These are phyloP conservation scores for Trichoderma orchidacearum DNA, from an alignment of 495 filamentous ascomycete genomes.

Conservation along the genomic window DNA sequence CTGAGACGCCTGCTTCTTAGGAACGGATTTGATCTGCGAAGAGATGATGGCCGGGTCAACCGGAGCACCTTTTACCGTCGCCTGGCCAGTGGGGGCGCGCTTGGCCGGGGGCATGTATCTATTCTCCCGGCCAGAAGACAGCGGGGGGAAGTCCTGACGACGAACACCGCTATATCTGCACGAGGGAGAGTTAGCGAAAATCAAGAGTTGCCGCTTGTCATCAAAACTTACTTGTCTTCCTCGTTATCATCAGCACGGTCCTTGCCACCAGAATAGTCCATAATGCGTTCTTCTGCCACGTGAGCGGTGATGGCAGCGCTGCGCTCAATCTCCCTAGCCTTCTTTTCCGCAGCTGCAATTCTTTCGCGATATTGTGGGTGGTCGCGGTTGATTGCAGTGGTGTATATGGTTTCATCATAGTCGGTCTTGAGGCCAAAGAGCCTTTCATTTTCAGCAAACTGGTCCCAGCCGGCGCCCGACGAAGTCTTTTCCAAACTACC, in stretches of 20 bases:
- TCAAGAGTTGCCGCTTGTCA: neutral
- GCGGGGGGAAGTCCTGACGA: constrained; percentile 57
- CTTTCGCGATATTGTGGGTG: constrained; percentile 69
- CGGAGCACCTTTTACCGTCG: constrained; percentile 59
- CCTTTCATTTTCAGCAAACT: constrained; percentile 81
- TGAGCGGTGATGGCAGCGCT: constrained; percentile 58
- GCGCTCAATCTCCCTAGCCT: constrained; percentile 81
- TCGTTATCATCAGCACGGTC: constrained; percentile 48
- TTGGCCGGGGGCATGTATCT: constrained; percentile 85
- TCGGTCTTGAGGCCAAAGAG: constrained; percentile 75
- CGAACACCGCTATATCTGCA: constrained; percentile 82
- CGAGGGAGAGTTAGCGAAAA: constrained; percentile 2
- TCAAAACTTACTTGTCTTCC: constrained; percentile 67
- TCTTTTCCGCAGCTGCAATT: constrained; percentile 61
- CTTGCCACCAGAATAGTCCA: constrained; percentile 35
- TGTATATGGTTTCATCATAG: constrained; percentile 92
- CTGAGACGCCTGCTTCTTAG: constrained; percentile 26
- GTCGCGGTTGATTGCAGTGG: constrained; percentile 70
- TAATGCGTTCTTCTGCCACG: constrained; percentile 77
- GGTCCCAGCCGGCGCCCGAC: constrained; percentile 51
- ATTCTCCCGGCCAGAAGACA: constrained; percentile 40
- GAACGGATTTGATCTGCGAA: constrained; percentile 44
- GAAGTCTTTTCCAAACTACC: constrained; percentile 50
- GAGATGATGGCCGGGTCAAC: constrained; percentile 76
- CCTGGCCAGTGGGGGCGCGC: constrained; percentile 58